Conservation (phyloP, 176 grass and related monocot genomes). For the Lolium multiflorum region DNA sequence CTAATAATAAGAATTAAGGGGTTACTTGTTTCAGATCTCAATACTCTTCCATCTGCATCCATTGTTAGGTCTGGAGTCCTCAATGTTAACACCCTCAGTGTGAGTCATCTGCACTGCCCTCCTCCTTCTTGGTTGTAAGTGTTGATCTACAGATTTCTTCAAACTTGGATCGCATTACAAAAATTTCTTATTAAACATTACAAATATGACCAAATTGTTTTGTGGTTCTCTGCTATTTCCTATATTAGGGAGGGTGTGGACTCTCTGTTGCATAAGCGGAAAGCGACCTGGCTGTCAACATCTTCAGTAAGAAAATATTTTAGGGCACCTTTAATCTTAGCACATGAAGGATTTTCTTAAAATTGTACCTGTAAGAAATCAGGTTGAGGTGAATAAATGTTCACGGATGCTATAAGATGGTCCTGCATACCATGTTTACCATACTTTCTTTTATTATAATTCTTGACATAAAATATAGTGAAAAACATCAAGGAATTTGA, state of each 20-base stretch:
- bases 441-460: slow-evolving; percentile 9
- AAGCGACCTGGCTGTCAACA: slow-evolving; percentile 71
- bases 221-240: slow-evolving; percentile 22
- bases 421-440: not conserved
- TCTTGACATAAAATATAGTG: slow-evolving; percentile 14
- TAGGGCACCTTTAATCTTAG: slow-evolving; percentile 21
- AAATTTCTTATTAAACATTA: slow-evolving; percentile 9
- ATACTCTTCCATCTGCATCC: slow-evolving; percentile 34
- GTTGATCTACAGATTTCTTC: slow-evolving; percentile 36
- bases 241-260: slow-evolving; percentile 58
- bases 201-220: slow-evolving; percentile 26
- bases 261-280: slow-evolving; percentile 45
- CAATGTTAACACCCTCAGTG: slow-evolving; percentile 66
- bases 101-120: slow-evolving; percentile 93
- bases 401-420: slow-evolving; percentile 16
- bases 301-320: slow-evolving; percentile 64
- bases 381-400: not conserved
- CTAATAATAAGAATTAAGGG: not conserved
- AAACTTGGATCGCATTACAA: not conserved
- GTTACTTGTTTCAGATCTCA: slow-evolving; percentile 21
- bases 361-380: not conserved
- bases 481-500: slow-evolving; percentile 27
- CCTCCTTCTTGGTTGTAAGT: slow-evolving; percentile 96
- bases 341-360: not conserved
- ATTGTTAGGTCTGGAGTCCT: slow-evolving; percentile 85